A percentile compares a stretch with the other conserved stretches of the same genome.
Evolutionary conservation across 495 filamentous ascomycete species (phyloP).

Genomic region (Aspergillus indologenus): DNA sequence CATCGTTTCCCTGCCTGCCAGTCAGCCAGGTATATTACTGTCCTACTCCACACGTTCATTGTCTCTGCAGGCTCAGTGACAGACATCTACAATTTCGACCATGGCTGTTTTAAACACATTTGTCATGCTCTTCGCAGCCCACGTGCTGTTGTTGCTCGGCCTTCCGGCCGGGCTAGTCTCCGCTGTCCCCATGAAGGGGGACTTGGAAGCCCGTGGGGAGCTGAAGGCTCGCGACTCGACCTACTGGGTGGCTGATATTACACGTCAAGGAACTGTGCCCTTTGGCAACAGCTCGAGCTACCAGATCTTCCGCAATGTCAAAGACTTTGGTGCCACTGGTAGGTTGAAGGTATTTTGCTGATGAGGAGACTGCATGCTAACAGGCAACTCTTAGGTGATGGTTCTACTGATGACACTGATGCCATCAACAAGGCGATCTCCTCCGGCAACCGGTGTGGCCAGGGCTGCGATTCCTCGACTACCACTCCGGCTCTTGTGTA

Average conservation of each 20-base stretch:
- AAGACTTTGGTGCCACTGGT: constrained; percentile 75
- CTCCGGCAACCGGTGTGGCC: constrained; percentile 71
- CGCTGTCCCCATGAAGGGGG: constrained; percentile 38
- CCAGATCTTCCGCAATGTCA: constrained; percentile 84
- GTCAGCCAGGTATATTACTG: constrained; percentile 15
- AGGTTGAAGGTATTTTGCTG: constrained; percentile 2
- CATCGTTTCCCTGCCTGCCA: constrained; percentile 11
- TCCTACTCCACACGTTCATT: constrained; percentile 2
- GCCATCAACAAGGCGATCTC: constrained; percentile 87
- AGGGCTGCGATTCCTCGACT: constrained; percentile 79
- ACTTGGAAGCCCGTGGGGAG: constrained; percentile 14
- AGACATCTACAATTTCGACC: constrained; percentile 23
- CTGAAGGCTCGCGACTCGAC: constrained; percentile 24
- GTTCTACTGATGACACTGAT: constrained; percentile 75
- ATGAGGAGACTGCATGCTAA: constrained; percentile 22
- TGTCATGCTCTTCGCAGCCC: constrained; percentile 32
- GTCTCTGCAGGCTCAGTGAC: constrained; percentile 40
- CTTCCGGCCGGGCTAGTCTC: constrained; percentile 37
- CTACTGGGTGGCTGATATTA: constrained; percentile 75
- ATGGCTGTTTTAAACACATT: constrained; percentile 28
- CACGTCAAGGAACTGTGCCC: constrained; percentile 65
- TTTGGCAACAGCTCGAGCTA: constrained; percentile 59
- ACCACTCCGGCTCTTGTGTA: constrained; percentile 71
- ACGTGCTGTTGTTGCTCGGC: constrained; percentile 38
- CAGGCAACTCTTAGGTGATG: constrained; percentile 54